Percentiles rank a stretch among this genome's conserved stretches.
Conservation (phyloP, 164 flowering plant species). For the Macadamia integrifolia region DNA sequence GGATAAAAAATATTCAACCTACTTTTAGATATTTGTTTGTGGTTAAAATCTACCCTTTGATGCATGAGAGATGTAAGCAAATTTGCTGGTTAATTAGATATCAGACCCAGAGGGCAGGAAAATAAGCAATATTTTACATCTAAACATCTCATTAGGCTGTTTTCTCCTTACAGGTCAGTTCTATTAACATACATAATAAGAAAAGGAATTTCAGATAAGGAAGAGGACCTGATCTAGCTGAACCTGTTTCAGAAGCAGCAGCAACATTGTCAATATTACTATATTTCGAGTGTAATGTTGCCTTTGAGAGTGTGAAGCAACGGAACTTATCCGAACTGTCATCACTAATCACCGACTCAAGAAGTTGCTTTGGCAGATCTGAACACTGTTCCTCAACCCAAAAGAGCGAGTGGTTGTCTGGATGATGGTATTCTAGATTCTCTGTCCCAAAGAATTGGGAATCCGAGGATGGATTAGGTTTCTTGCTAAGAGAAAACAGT, state of each 20-base stretch:
- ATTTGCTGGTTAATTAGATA: background rate
- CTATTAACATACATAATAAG: background rate
- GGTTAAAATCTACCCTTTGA: background rate
- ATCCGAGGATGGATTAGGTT: slow-evolving; percentile 13
- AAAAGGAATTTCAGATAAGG: background rate
- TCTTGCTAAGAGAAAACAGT: slow-evolving; percentile 14
- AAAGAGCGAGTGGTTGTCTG: slow-evolving; percentile 7
- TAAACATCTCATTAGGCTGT: too few relatives aligned
- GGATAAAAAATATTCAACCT: too few relatives aligned
- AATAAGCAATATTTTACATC: background rate
- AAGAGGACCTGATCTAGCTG: slow-evolving; percentile 9
- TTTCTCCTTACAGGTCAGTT: background rate
- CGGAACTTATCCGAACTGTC: slow-evolving; percentile 7
- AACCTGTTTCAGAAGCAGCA: slow-evolving; percentile 6
- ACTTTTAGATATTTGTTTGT: too few relatives aligned
- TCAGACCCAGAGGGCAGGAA: background rate
- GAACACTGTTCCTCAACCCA: slow-evolving; percentile 8
- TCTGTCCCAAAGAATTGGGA: slow-evolving; percentile 16
- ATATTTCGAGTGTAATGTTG: slow-evolving; percentile 6
- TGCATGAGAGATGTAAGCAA: background rate
- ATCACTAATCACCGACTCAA: background rate
- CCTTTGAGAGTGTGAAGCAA: slow-evolving; percentile 13
- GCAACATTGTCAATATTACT: slow-evolving; percentile 2
- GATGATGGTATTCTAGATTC: slow-evolving; percentile 4
- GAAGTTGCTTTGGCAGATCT: background rate